Evolutionary conservation across 805 yeast species (phyloP), one percentile per base, ranked within the genome.

Genomic region (Candida silvatica): DNA sequence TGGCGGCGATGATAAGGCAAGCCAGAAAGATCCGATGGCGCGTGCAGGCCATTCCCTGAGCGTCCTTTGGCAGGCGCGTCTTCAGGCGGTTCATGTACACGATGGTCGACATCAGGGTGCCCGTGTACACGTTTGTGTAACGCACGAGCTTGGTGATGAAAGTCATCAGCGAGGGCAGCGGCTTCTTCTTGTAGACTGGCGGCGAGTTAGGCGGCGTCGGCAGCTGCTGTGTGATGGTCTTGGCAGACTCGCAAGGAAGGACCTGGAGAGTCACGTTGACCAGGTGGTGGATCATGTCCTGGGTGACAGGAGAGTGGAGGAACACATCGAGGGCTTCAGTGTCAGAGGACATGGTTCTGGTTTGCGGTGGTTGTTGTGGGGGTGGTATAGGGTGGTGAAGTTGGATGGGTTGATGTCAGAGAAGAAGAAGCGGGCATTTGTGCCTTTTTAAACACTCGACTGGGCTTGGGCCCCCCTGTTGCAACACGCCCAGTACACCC

Each of bases 11-110:
- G 39, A 82, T 80, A 46, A 82, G 61, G 52, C 87, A 79, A 12
- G 86, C 82, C 37, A 82, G 65, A 45, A 82, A 74, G 40, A 82
- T 78, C 45, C 94, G 65, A 58, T 82, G 92, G 49, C 85, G 67
- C 3, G 94, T 82, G 45, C 88, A 80, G 29, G 88, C 82, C 43
- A 80, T 62, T 22, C 90, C 90, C 48, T 74, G 78, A 23, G 87
- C 83, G 44, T 79, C 81, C 38, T 64, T 62, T 35, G 90, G 90
- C 34, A 82, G 61, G 43, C 69, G 75, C 34, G 66, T 41, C 49
- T 73, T 73, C 46, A 82, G 62, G 47, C 75, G 66, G 47, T 77
- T 73, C 53, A 82, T 63, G 54, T 79, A 80, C 22, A 80, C 78
- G 36, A 77, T 66, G 4, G 90, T 78, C 11, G 85, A 67, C 71